These are phyloP conservation scores for Helotiales sp. DNA, from an alignment of 2,329 filamentous ascomycete genomes.

Conservation along the genomic window DNA sequence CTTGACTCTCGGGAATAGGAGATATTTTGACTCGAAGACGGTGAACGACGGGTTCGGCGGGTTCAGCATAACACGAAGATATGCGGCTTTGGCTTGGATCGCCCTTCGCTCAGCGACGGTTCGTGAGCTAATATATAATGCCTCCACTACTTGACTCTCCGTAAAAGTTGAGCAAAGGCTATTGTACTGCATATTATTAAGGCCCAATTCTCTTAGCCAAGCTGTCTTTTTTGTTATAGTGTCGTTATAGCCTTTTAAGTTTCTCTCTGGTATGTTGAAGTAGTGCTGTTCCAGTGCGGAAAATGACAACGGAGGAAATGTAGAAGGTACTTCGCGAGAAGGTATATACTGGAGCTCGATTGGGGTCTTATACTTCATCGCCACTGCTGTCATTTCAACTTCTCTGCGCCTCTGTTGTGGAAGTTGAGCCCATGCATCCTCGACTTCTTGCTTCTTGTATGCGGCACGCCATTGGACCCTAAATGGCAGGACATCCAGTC, in stretches of 20 bases:
- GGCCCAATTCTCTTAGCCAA: background rate
- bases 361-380: background rate
- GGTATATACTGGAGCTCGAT: background rate
- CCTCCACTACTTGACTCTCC: background rate
- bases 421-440: conserved; percentile 1
- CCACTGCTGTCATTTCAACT: background rate
- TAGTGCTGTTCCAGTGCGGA: background rate
- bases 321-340: background rate
- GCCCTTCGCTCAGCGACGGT: background rate
- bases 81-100: conserved; percentile 4
- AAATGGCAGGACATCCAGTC: background rate
- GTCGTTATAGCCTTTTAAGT: background rate
- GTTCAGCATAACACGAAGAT: background rate
- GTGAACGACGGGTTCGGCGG: background rate
- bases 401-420: background rate
- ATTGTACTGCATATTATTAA: background rate
- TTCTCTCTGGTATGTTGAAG: background rate
- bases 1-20: background rate
- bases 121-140: background rate
- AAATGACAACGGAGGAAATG: background rate
- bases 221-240: background rate
- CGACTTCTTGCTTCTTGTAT: conserved; percentile 9
- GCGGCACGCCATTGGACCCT: background rate
- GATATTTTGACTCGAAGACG: background rate
- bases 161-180: background rate